Conservation (phyloP, 371 early-diverging fungal species). For the Mucor indicus region DNA sequence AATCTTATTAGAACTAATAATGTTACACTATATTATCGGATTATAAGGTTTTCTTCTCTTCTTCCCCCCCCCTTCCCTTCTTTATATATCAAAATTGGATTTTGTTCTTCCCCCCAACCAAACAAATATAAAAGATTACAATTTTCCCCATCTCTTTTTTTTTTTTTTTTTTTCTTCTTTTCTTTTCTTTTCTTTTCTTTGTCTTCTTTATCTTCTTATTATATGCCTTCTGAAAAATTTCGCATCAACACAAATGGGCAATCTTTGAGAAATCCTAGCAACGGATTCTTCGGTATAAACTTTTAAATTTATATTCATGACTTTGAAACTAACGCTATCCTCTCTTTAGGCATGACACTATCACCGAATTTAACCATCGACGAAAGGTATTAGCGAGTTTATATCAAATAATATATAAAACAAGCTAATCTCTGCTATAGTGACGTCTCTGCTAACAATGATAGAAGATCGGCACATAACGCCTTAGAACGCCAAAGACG, state of each 20-base stretch:
- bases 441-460: constrained; percentile 32
- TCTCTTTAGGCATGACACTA: constrained; percentile 20
- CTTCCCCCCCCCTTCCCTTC: no score
- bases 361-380: constrained; percentile 26
- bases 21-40: no score
- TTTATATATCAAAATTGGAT: no score
- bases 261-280: constrained; percentile 30
- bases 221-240: constrained; percentile 37
- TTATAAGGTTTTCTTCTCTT: no score
- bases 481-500: constrained; percentile 78
- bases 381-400: constrained; percentile 24
- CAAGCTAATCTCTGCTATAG: constrained; percentile 3
- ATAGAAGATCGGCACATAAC: constrained; percentile 73
- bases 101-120: no score
- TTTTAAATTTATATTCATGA: neutral
- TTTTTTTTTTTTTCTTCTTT: constrained; percentile 2
- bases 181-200: neutral
- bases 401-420: neutral
- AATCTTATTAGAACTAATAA: no score
- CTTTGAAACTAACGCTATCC: neutral
- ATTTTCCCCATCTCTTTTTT: neutral
- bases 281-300: constrained; percentile 20
- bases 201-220: neutral
- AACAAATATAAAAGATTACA: neutral
- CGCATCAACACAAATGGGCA: constrained; percentile 30